Base-by-base conservation (phyloP, 108 stramenopile genomes). In the Pelagomonas calceolata region DNA sequence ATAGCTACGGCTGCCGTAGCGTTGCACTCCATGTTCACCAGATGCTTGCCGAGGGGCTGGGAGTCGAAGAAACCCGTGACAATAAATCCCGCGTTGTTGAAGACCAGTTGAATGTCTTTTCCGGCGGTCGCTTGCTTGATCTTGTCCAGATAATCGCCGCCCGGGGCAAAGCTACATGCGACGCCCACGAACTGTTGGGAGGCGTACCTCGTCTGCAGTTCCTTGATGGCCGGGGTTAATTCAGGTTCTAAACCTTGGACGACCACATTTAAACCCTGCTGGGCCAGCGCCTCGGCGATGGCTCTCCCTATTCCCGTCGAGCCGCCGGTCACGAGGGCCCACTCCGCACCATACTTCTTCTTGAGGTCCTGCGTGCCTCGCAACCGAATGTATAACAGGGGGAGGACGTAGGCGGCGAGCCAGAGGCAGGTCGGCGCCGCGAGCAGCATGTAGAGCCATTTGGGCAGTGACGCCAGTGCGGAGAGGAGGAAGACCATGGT, bases 51-150 rank as follows among this genome's bases (percentile, higher is more conserved):
- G 39, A 94, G 68, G 0, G 94, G 89, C 15, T 94, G 76, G 70
- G 90, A 91, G 78, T 98, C 98, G 71, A 97, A 93, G 72, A 99
- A 98, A 21, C 98, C 98, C 0, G 97, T 98, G 16, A 96, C 93
- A 67, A 99, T 91, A 82, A 94, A 99, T 21, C 98, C 98, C 51
- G 98, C 98, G 81, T 98, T 98, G 85, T 94, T 95, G 82, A 98
- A 98, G 21, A 98, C 73, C 63, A 92, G 82, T 36, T 85, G 89
- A 30, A 96, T 81, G 68, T 84, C 80, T 46, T 95, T 89, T 74
- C 95, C 96, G 65, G 90, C 83, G 51, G 95, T 97, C 14, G 81
- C 92, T 32, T 85, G 81, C 18, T 77, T 73, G 70, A 98, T 97
- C 45, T 80, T 67, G 32, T 83, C 72, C 77, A 97, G 79, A 82